Evolutionary conservation across 202 grass and related monocot species (phyloP), one percentile per base, ranked within the genome.

Genomic region (Carex sylvatica): DNA sequence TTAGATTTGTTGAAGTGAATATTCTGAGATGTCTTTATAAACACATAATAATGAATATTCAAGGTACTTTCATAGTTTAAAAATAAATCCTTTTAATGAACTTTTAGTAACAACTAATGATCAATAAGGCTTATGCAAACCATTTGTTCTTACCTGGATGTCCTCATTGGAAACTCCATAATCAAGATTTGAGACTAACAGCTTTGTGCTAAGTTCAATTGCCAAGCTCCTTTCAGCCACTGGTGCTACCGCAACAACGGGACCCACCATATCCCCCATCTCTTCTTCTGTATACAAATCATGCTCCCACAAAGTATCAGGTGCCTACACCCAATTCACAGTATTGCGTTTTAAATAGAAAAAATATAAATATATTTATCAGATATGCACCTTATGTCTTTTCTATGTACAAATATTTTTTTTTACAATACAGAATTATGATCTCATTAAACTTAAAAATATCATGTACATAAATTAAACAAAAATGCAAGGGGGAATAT

Each of bases 161-260:
- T 93, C 91, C 84, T 93, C 91, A 66, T 88, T 93, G 59, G 85
- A 84, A 30, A 97, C 89, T 16, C 47, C 80, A 56, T 91, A 93
- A 68, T 97, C 86, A 71, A 97, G 86, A 81, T 97, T 88, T 40
- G 94, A 97, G 86, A 91, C 87, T 82, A 93, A 87, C 19, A 97
- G 89, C 86, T 88, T 93, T 74, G 86, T 90, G 78, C 83, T 69
- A 15, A 73, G 75, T 35, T 93, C 89, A 35, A 83, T 52, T 11
- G 42, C 66, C 22, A 56, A 83, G 67, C 36, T 42, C 4, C 78
- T 28, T 76, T 54, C 59, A 79, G 11, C 36, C 20, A 40, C 22
- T 22, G 35, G 55, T 68, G 59, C 20, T 4, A 46, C 79, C n/a
- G 26, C 53, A 80, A 62, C 36, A 36, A 31, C 36, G 11, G 61